A percentile compares a stretch with the other conserved stretches of the same genome.
These are phyloP conservation scores for Wickerhamiella spandovensis DNA, from an alignment of 805 yeast genomes.

Conservation along the genomic window DNA sequence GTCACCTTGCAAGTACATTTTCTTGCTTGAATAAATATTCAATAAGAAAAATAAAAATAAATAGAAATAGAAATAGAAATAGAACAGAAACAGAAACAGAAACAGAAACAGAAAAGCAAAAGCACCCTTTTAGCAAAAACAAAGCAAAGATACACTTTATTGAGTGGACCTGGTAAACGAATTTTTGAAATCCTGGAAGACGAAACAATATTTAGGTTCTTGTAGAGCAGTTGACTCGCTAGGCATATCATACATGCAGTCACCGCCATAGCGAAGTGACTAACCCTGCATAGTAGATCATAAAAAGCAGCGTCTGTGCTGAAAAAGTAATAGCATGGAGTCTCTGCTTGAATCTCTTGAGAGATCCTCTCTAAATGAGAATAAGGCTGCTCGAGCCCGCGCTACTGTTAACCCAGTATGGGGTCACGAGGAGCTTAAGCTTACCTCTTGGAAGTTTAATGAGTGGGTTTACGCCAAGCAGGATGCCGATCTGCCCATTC, in stretches of 20 bases:
- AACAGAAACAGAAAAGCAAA: too few relatives aligned
- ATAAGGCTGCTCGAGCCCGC: background rate
- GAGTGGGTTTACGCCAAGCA: constrained; percentile 73
- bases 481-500: constrained; percentile 44
- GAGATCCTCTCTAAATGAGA: background rate
- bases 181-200: too few relatives aligned
- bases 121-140: too few relatives aligned
- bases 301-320: background rate
- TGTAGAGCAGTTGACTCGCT: too few relatives aligned
- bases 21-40: too few relatives aligned
- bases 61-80: too few relatives aligned
- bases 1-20: too few relatives aligned
- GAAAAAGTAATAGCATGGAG: background rate
- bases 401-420: constrained; percentile 14
- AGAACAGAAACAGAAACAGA: too few relatives aligned
- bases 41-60: too few relatives aligned
- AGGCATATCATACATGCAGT: background rate
- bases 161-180: too few relatives aligned
- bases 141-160: too few relatives aligned
- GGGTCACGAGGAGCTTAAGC: constrained; percentile 17
- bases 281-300: background rate
- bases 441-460: constrained; percentile 61
- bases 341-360: background rate
- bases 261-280: background rate
- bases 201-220: too few relatives aligned